phyloP scores from a whole-genome alignment of 2,329 filamentous ascomycete genomes.

The Sordariomycetes sp. region DNA sequence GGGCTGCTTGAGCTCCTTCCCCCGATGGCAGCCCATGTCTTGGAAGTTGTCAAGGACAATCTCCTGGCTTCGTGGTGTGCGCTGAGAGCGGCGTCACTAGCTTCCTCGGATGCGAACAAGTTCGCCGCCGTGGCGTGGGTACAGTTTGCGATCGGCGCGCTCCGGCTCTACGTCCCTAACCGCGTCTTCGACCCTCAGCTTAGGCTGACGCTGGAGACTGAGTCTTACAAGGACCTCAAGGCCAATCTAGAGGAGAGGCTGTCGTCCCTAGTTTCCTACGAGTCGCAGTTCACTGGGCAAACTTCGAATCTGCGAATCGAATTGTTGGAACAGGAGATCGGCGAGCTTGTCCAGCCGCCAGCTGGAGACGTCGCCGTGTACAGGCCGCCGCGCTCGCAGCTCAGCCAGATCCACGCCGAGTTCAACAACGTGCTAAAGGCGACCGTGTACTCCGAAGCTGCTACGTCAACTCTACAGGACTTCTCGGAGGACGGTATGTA shows the following conservation, averaged over 20 bases:
- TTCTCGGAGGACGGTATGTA: slow-evolving; percentile 11
- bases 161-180: slow-evolving; percentile 76
- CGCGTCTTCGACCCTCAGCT: slow-evolving; percentile 72
- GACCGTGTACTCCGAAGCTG: slow-evolving; percentile 31
- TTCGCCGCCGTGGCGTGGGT: slow-evolving; percentile 52
- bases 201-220: slow-evolving; percentile 50
- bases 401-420: slow-evolving; percentile 65
- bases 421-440: slow-evolving; percentile 64
- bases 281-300: slow-evolving; percentile 54
- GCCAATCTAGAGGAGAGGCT: slow-evolving; percentile 41
- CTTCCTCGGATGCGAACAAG: slow-evolving; percentile 13
- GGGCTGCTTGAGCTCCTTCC: not conserved
- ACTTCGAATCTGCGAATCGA: slow-evolving; percentile 52
- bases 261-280: slow-evolving; percentile 49
- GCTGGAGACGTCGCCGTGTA: slow-evolving; percentile 52
- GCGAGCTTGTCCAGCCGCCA: slow-evolving; percentile 52
- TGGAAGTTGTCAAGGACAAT: slow-evolving; percentile 21
- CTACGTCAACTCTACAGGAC: slow-evolving; percentile 16
- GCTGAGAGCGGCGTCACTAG: slow-evolving; percentile 20
- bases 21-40: slow-evolving; percentile 2
- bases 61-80: slow-evolving; percentile 32
- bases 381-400: slow-evolving; percentile 54
- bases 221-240: slow-evolving; percentile 41
- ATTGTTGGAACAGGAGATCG: slow-evolving; percentile 48
- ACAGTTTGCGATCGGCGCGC: slow-evolving; percentile 57